A percentile compares a stretch with the other conserved stretches of the same genome.
Conservation (phyloP, 169 alveolate species). For the Plasmodium inui region DNA sequence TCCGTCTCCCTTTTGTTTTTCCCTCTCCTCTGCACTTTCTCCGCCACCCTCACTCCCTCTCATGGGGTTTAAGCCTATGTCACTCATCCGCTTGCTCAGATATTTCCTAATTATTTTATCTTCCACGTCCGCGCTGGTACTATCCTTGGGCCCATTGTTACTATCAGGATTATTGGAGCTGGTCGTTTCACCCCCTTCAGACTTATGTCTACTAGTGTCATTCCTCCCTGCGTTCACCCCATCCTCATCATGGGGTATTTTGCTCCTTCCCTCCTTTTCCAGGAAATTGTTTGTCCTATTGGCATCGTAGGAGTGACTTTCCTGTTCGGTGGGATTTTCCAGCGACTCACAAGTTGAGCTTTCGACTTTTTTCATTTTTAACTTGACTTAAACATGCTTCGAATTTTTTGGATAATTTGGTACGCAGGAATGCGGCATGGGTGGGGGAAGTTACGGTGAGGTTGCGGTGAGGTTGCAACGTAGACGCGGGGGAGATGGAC, state of each 20-base stretch:
- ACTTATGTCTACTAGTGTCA: not conserved
- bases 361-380: constrained; percentile 12
- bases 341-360: not conserved
- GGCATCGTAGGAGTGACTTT: not conserved
- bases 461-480: not conserved
- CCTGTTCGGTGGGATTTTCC: not conserved
- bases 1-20: not conserved
- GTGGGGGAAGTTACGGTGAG: not conserved
- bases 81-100: constrained; percentile 29
- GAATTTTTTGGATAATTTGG: not conserved
- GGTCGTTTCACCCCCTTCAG: not conserved
- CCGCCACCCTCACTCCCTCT: not conserved
- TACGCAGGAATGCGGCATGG: not conserved
- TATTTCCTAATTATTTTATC: constrained; percentile 48
- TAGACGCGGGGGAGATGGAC: not conserved
- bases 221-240: not conserved
- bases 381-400: not conserved
- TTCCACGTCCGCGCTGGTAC: not conserved
- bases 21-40: not conserved
- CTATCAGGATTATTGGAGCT: not conserved
- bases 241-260: not conserved
- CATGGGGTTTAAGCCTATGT: not conserved
- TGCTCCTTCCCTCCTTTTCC: not conserved
- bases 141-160: not conserved
- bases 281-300: not conserved